Evolutionary conservation across 495 filamentous ascomycete species (phyloP).

Genomic region (Aspergillus cavernicola): DNA sequence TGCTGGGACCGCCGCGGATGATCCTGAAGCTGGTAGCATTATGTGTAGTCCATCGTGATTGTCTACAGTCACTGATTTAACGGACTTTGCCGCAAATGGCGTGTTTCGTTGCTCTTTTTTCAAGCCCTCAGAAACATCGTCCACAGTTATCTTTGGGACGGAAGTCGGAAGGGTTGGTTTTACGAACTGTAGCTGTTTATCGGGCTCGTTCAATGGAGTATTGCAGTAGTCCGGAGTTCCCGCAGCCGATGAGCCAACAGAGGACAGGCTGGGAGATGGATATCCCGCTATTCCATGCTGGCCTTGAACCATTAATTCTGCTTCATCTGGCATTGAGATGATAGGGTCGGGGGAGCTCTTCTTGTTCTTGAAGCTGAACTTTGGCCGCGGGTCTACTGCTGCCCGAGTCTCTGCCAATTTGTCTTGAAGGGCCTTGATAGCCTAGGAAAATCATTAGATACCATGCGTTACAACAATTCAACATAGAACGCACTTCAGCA

Average conservation of each 20-base stretch:
- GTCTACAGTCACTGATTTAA: conserved; percentile 60
- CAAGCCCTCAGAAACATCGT: conserved; percentile 16
- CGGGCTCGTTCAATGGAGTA: conserved; percentile 48
- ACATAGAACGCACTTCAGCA: conserved; percentile 49
- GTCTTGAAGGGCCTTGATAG: conserved; percentile 65
- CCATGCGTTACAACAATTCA: not conserved
- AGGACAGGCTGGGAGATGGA: conserved; percentile 40
- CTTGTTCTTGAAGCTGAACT: conserved; percentile 70
- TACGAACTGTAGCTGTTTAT: conserved; percentile 29
- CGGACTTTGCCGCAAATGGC: conserved; percentile 25
- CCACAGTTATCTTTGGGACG: conserved; percentile 21
- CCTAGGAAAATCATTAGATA: conserved; percentile 33
- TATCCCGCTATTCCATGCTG: conserved; percentile 43
- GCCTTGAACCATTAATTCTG: conserved; percentile 46
- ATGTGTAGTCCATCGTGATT: conserved; percentile 59
- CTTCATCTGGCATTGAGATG: conserved; percentile 54
- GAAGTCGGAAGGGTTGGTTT: conserved; percentile 38
- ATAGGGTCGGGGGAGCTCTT: conserved; percentile 45
- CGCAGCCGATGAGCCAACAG: conserved; percentile 46
- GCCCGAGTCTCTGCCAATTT: conserved; percentile 58
- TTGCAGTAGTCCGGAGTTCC: conserved; percentile 50
- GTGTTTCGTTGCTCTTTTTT: conserved; percentile 18
- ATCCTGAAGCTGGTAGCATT: conserved; percentile 65
- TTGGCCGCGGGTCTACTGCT: conserved; percentile 57
- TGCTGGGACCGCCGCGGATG: conserved; percentile 63